Base-by-base conservation (phyloP, 1,284 basidiomycete species). In the Pseudozyma sp. region DNA sequence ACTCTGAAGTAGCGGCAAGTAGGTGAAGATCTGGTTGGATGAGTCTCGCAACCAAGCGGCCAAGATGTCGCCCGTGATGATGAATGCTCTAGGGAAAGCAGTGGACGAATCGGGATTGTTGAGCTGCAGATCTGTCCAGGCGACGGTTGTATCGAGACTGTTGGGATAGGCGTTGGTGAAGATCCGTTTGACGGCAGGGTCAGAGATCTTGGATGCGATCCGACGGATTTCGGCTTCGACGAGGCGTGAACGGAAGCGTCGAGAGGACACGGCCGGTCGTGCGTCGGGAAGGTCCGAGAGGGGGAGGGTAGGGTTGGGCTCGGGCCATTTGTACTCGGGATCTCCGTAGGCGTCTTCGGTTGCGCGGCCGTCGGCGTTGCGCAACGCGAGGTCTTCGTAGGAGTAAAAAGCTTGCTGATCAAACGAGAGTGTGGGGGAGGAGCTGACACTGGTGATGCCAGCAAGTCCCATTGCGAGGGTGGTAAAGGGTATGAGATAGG, bases 51-150 rank as follows among this genome's bases (percentile, higher is more conserved):
- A 29, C 76, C 75, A 79, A 2, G 62, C 65, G 7, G 76, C 69
- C 4, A 63, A 39, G 47, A 78, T 77, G 58, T 79, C 76, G 10
- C 78, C 78, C 4, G 78, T 75, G 52, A 78, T 72, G 40, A 78
- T 50, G 34, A 77, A 79, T 4, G 76, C 62, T 14, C 74, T 17
- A 3, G 76, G 76, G 46, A 78, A 77, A 13, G 71, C 68, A 24
- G 68, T 60, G 33, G 54, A 7, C 5, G 50, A 43, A 29, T 72
- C 68, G 0, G 65, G 64, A 35, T 67, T 57, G 46, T 67, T 19
- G 37, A 68, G 65, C 42, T 77, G 63, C 11, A 68, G 50, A 63
- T 78, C 76, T 0, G 62, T 68, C 77, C 73, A 79, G 19, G 42
- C 68, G 9, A 79, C 66, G 9, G 78, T 78, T 2, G 77, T 77